Base-by-base conservation (phyloP, 345 rosid species). In the Sonneratia alba region DNA sequence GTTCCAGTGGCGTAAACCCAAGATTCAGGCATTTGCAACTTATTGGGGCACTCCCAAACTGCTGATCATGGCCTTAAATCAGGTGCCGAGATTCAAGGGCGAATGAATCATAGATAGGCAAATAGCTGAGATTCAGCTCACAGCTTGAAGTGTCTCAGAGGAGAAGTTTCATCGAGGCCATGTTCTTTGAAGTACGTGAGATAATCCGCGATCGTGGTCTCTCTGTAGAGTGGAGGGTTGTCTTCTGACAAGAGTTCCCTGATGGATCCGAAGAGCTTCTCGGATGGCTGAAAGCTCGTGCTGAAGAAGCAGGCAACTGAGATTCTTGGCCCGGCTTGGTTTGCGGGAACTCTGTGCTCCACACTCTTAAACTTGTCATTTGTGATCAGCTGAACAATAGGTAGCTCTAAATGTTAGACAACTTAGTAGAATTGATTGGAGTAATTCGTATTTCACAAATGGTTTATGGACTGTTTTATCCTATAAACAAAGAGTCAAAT, bases 301-400 rank as follows among this genome's bases (percentile, higher is more conserved):
- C 65, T 71, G 73, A 81, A 84, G 36, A 84, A 79, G 49, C 78
- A 70, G 8, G 85, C 83, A 71, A 81, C 80, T 1, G 85, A 84
- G 27, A 80, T 68, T 65, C 87, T 70, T 1, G 83, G 79, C 1
- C 79, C 81, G 8, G 27, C 67, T 6, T 9, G 18, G 61, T 76
- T 84, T 2, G 85, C 78, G 69, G 74, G 2, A 4, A 80, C 85
- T 43, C 82, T 38, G 27, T 82, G 85, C 75, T 78, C 79, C 65
- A 74, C 75, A 3, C 87, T 81, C 49, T 2, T 63, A 51, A 79
- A 75, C 37, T n/a, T 75, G 61, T 73, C 87, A 6, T 81, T 81
- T 38, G 85, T 77, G 24, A 84, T 79, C 0, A 81, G 80, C 83
- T 84, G 71, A 18, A 13, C 7, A 24, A 43, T n/a, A 62, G 38